Percentiles rank a stretch among this genome's conserved stretches.
phyloP scores from a whole-genome alignment of 192 early-diverging fungal species.

The Linderina pennispora region DNA sequence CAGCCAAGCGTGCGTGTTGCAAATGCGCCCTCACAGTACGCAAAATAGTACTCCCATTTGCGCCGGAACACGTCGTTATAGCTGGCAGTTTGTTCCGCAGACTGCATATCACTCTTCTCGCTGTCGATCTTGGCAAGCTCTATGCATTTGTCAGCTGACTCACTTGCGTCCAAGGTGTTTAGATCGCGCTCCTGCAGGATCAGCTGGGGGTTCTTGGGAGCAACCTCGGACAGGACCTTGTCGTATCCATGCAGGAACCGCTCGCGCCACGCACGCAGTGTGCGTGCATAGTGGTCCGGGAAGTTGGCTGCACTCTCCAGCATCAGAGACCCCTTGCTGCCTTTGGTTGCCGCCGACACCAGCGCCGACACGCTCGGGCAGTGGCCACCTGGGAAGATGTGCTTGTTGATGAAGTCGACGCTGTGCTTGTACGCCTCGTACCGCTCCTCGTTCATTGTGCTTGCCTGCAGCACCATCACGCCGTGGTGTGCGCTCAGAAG shows the following conservation, averaged over 20 bases:
- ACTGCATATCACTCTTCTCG: neutral
- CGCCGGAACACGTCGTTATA: slow-evolving; percentile 60
- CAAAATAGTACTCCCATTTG: slow-evolving; percentile 79
- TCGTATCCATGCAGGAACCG: slow-evolving; percentile 54
- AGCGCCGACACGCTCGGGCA: slow-evolving; percentile 59
- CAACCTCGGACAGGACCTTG: slow-evolving; percentile 14
- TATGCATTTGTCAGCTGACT: too few species aligned
- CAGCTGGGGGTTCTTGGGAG: slow-evolving; percentile 18
- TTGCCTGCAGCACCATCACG: slow-evolving; percentile 56
- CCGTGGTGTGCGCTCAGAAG: slow-evolving; percentile 54
- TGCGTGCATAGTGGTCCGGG: slow-evolving; percentile 64
- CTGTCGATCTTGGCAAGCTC: slow-evolving; percentile 3
- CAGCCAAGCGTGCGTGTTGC: slow-evolving; percentile 60
- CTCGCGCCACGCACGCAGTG: slow-evolving; percentile 63
- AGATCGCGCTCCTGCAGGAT: slow-evolving; percentile 15
- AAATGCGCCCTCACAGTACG: slow-evolving; percentile 75
- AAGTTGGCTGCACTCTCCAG: slow-evolving; percentile 57
- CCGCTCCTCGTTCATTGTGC: slow-evolving; percentile 64
- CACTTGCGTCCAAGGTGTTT: neutral
- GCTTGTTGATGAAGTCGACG: slow-evolving; percentile 66
- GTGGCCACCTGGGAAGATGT: slow-evolving; percentile 74
- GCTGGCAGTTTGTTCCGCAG: too few species aligned
- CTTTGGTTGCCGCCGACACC: slow-evolving; percentile 47
- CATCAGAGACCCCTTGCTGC: slow-evolving; percentile 50
- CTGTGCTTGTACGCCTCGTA: slow-evolving; percentile 52